Conservation (phyloP, 2,329 filamentous ascomycete genomes). For the Fusarium dimerum region DNA sequence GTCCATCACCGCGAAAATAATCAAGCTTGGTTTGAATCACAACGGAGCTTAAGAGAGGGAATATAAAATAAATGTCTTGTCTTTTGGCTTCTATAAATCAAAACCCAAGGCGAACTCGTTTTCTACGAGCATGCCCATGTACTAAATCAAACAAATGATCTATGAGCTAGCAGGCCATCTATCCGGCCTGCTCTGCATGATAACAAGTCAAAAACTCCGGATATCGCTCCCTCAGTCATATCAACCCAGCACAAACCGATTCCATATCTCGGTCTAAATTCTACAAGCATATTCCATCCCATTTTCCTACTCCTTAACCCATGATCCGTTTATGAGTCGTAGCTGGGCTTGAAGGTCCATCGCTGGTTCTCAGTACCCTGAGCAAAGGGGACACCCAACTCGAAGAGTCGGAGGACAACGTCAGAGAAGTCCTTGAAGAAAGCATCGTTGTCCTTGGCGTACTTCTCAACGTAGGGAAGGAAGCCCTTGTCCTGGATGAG, state of each 20-base stretch:
- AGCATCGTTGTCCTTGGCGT: constrained; percentile 83
- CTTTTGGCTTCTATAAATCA: background rate
- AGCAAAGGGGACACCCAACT: constrained; percentile 89
- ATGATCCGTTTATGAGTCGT: constrained; percentile 31
- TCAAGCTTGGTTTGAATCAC: too few relatives aligned
- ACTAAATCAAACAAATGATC: constrained; percentile 2
- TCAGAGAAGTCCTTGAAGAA: constrained; percentile 94
- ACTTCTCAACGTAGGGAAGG: constrained; percentile 76
- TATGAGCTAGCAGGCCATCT: constrained; percentile 10
- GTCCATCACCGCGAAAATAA: too few relatives aligned
- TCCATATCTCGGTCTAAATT: constrained; percentile 16
- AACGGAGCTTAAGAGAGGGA: background rate
- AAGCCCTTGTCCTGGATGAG: constrained; percentile 88
- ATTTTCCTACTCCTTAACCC: background rate
- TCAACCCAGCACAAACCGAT: constrained; percentile 18
- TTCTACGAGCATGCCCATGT: constrained; percentile 1
- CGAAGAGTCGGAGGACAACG: constrained; percentile 80
- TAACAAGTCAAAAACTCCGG: constrained; percentile 31
- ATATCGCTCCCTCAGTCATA: constrained; percentile 26
- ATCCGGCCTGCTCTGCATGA: constrained; percentile 16
- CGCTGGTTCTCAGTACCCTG: constrained; percentile 56
- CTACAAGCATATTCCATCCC: constrained; percentile 4
- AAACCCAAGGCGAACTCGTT: constrained; percentile 1
- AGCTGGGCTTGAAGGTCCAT: constrained; percentile 65
- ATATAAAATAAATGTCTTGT: background rate